Evolutionary conservation across 1,284 basidiomycete species (phyloP), one percentile per base, ranked within the genome.

Genomic region (Cerrena zonata): DNA sequence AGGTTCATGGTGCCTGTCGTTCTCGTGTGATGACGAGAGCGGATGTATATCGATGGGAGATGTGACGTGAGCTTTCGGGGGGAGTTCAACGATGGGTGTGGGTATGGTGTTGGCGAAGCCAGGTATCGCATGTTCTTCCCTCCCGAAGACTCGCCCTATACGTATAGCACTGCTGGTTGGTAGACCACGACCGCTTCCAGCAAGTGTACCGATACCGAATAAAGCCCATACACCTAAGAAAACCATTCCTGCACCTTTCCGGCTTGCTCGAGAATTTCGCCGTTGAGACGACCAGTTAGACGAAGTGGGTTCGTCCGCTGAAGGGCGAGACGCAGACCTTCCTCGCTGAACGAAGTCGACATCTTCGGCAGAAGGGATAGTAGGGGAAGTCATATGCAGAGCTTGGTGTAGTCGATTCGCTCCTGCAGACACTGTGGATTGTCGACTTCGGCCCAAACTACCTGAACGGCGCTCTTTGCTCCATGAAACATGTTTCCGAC

Each of bases 141-240:
- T 52, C 0, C 57, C 48, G 18, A 69, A 46, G 15, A 69, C 67
- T 22, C 53, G 58, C 2, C 74, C 75, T 0, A 67, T 60, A 13
- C 59, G 58, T 26, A 61, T 37, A 12, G 44, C 50, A 18, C 22
- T 54, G 5, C 53, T 52, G 2, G 65, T 53, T 15, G 61, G 53
- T 12, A 64, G 50, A 23, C 62, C 64, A 41, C 61, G 61, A 37
- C 57, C 57, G 22, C 59, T 64, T 2, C 67, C 65, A 2, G 70
- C 63, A 46, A 81, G 61, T 22, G 76, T 69, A 1, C 85, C 80
- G 5, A 90, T 58, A 0, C 86, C 75, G 57, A 89, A 84, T 49
- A 91, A 66, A 5, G 80, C 75, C 71, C 86, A 88, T 5, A 77
- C 72, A 13, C 84, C 77, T 41, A 91, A 69, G 58, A 91, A 86